Conservation (phyloP, 2,329 filamentous ascomycete species). For the Fusarium duplospermum region DNA sequence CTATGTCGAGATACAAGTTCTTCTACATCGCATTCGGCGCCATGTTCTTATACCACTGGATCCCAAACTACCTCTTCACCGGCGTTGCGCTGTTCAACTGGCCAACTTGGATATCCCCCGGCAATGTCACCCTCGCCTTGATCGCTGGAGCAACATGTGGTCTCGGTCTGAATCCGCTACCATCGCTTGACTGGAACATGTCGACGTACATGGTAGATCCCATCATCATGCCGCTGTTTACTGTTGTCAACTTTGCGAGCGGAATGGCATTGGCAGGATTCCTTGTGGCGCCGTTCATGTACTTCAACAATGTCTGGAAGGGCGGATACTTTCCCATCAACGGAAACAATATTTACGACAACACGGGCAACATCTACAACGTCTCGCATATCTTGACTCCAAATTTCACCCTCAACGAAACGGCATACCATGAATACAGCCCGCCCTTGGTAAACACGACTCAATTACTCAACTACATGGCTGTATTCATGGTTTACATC, state of each 20-base stretch:
- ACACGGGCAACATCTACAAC: conserved; percentile 63
- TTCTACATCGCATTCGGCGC: conserved; percentile 55
- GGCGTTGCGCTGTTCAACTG: conserved; percentile 60
- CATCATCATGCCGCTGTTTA: conserved; percentile 47
- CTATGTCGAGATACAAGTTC: conserved; percentile 50
- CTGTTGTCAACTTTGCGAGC: conserved; percentile 43
- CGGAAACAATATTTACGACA: conserved; percentile 66
- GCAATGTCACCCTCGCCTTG: conserved; percentile 49
- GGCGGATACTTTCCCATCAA: conserved; percentile 67
- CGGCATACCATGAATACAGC: conserved; percentile 62
- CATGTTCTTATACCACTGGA: conserved; percentile 65
- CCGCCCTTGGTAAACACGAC: conserved; percentile 63
- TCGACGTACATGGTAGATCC: conserved; percentile 45
- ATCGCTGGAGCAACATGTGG: conserved; percentile 52
- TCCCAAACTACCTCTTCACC: conserved; percentile 62
- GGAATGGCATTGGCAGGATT: conserved; percentile 63
- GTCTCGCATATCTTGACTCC: conserved; percentile 62
- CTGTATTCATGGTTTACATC: conserved; percentile 45
- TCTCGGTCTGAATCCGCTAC: conserved; percentile 52
- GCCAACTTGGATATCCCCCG: conserved; percentile 62
- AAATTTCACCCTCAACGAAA: conserved; percentile 61
- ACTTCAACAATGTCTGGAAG: conserved; percentile 60
- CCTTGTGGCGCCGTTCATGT: conserved; percentile 60
- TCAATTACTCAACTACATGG: conserved; percentile 53
- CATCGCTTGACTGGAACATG: conserved; percentile 57